Base-by-base conservation (phyloP, 495 filamentous ascomycete genomes). In the Penicillium riverlandense region DNA sequence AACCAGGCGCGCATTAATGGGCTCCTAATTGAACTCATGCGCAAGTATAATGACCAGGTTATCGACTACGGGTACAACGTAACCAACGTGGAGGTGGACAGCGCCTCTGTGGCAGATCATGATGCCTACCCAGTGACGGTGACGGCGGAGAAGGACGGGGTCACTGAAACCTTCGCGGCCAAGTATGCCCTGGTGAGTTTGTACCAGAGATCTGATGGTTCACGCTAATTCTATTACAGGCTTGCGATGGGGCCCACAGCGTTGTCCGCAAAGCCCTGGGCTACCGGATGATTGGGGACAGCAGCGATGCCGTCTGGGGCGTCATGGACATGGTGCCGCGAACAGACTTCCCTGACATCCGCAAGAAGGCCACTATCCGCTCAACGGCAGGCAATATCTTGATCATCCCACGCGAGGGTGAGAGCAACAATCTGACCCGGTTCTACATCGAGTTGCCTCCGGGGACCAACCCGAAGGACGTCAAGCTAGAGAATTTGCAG, bases 271-370 rank as follows among this genome's bases (percentile, higher is more conserved):
- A 72, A 49, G 74, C 77, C 0, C 75, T 94, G 14, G 84, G 83
- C 3, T 79, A 77, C 56, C 70, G 72, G 33, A 84, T 94, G 80
- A 50, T 84, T 4, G 88, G 87, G 12, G 86, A 94, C 55, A 82
- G 72, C 52, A 82, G 70, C 29, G 85, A 91, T 59, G 71, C 81
- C 29, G 75, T 85, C 37, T 88, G 83, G 83, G 88, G 89, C 47
- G 88, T 94, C 11, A 84, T 92, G 80, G 89, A 95, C 47, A 72
- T 87, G 47, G 77, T 84, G 29, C 82, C 85, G 6, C 70, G 66
- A 6, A 91, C 88, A 1, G 64, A 82, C 52, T 95, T 91, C 63
- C 89, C 88, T 5, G 86, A 95, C 81, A 79, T 92, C 77, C 70
- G 84, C 38, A 80, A 75, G 58, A 72, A 79, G 43, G 80, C 80